Evolutionary conservation across 2,329 filamentous ascomycete species (phyloP).

Genomic region (Nigrospora osmanthi): DNA sequence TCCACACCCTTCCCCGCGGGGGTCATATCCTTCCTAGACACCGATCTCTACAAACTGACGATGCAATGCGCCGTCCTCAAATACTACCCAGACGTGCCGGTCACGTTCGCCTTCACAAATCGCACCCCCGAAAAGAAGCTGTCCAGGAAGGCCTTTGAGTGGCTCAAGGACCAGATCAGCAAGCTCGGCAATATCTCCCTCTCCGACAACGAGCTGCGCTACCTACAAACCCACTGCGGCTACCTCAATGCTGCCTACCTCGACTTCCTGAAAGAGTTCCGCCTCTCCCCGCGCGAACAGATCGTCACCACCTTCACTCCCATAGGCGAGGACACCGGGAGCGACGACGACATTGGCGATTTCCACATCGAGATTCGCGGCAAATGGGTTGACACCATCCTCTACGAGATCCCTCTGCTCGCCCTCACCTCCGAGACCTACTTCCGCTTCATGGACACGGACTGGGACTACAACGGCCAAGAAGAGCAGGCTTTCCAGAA

Average conservation of each 20-base stretch:
- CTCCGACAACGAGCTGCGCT: constrained; percentile 70
- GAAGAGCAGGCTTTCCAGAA: constrained; percentile 79
- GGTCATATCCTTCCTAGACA: constrained; percentile 76
- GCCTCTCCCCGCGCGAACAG: constrained; percentile 73
- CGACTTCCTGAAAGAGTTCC: constrained; percentile 73
- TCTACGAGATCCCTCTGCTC: constrained; percentile 94
- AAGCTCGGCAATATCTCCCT: constrained; percentile 79
- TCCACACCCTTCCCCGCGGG: constrained; percentile 64
- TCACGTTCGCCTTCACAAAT: constrained; percentile 93
- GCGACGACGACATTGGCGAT: constrained; percentile 62
- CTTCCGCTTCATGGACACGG: constrained; percentile 90
- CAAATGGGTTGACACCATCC: constrained; percentile 87
- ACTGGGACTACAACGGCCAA: constrained; percentile 86
- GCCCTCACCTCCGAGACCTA: constrained; percentile 92
- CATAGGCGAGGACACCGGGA: constrained; percentile 46
- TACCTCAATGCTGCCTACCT: constrained; percentile 78
- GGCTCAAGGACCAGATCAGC: constrained; percentile 76
- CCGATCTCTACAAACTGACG: constrained; percentile 88
- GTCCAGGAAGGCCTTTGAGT: constrained; percentile 72
- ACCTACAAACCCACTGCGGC: constrained; percentile 68
- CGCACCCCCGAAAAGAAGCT: constrained; percentile 91
- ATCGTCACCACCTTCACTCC: constrained; percentile 61
- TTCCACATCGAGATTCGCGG: constrained; percentile 72
- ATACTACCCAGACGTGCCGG: constrained; percentile 75
- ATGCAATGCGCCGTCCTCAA: constrained; percentile 98